These are phyloP conservation scores for Penicillium sp. DNA, from an alignment of 2,329 filamentous ascomycete species.

Conservation along the genomic window DNA sequence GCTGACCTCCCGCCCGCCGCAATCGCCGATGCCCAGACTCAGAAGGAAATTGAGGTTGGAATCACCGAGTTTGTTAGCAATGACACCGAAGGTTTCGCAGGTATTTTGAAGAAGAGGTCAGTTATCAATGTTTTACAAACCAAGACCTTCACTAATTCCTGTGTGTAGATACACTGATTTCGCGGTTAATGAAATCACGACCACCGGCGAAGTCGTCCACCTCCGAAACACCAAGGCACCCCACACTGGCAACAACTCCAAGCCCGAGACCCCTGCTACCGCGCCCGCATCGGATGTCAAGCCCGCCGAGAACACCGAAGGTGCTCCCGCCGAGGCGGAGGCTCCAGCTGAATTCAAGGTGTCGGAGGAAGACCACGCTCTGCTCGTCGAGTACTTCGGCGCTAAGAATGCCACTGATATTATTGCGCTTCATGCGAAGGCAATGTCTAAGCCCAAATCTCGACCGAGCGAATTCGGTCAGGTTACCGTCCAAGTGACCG, in stretches of 20 bases:
- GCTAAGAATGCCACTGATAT: conserved; percentile 53
- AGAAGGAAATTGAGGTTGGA: conserved; percentile 53
- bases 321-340: conserved; percentile 15
- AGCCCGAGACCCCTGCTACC: conserved; percentile 3
- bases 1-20: conserved; percentile 12
- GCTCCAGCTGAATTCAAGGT: conserved; percentile 33
- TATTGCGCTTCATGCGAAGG: conserved; percentile 56
- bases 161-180: conserved; percentile 78
- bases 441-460: conserved; percentile 56
- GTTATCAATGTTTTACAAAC: background rate
- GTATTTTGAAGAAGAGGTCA: conserved; percentile 68
- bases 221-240: conserved; percentile 55
- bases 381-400: conserved; percentile 55
- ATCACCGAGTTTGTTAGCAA: conserved; percentile 66
- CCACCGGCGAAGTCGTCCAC: conserved; percentile 74
- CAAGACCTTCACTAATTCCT: conserved; percentile 4
- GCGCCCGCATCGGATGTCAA: conserved; percentile 10
- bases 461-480: conserved; percentile 59
- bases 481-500: conserved; percentile 58
- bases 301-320: conserved; percentile 16
- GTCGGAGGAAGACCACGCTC: conserved; percentile 47
- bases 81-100: conserved; percentile 61
- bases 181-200: conserved; percentile 83
- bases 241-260: conserved; percentile 12
- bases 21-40: conserved; percentile 32